These are phyloP conservation scores for Cytospora paraplurivora DNA, from an alignment of 2,329 filamentous ascomycete genomes.

Conservation along the genomic window DNA sequence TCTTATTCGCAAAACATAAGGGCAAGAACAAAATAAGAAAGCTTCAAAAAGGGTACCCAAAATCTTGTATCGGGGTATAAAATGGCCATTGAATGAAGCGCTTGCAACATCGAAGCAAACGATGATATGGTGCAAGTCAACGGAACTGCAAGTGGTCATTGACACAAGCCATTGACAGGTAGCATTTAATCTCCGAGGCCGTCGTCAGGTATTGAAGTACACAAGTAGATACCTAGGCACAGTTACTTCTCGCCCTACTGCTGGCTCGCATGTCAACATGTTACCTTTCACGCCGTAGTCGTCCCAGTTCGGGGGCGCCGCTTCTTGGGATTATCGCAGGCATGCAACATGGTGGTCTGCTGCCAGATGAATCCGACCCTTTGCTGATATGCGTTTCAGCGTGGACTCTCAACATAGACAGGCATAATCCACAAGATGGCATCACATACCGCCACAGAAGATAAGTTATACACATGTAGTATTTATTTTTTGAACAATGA, in stretches of 20 bases:
- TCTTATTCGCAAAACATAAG: not conserved
- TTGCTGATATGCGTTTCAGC: not conserved
- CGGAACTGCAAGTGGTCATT: not conserved
- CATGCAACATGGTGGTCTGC: not conserved
- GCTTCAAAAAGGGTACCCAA: no score
- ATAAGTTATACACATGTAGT: constrained; percentile 12
- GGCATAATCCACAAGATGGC: not conserved
- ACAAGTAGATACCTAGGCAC: no score
- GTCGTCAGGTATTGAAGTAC: no score
- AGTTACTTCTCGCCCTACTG: no score
- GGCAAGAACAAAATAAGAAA: constrained; percentile 9
- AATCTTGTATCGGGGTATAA: not conserved
- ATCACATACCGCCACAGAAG: not conserved
- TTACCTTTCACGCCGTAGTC: no score
- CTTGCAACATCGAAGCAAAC: not conserved
- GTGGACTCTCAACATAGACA: not conserved
- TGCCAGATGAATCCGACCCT: not conserved
- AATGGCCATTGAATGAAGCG: not conserved
- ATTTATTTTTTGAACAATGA: constrained; percentile 8
- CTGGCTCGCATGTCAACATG: no score
- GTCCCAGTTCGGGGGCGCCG: no score
- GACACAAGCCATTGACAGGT: no score
- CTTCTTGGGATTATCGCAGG: no score
- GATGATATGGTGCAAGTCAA: not conserved
- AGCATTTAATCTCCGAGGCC: no score